Evolutionary conservation across 1,139 yeast genomes (phyloP).

Genomic region (Starmera stellimalicola): DNA sequence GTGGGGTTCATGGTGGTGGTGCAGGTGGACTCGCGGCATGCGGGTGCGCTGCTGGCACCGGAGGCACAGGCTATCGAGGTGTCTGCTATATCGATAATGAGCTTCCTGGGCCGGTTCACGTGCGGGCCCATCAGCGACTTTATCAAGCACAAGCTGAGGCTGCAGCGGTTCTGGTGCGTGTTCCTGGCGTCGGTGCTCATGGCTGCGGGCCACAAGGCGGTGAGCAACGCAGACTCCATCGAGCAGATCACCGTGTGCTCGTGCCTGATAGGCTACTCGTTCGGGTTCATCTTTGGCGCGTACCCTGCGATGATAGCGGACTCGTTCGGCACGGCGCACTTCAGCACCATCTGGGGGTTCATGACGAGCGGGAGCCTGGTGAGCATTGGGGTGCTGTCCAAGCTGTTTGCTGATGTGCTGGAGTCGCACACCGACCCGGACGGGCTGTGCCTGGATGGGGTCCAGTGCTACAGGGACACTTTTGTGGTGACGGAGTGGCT

Average conservation of each 20-base stretch:
- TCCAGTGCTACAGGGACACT: conserved; percentile 8
- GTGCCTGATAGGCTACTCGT: conserved; percentile 55
- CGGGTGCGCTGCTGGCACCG: conserved; percentile 37
- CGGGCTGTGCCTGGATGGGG: conserved; percentile 9
- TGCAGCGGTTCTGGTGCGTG: conserved; percentile 63
- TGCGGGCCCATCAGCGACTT: conserved; percentile 47
- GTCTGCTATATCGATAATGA: conserved; percentile 44
- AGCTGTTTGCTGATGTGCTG: conserved; percentile 29
- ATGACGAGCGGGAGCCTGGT: conserved; percentile 49
- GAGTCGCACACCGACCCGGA: conserved; percentile 18
- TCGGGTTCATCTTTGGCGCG: conserved; percentile 73
- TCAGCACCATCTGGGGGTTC: conserved; percentile 77
- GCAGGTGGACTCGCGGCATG: conserved; percentile 53
- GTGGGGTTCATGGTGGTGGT: conserved; percentile 51
- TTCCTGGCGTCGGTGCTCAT: conserved; percentile 40
- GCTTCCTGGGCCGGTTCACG: conserved; percentile 42
- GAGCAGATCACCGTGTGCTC: conserved; percentile 38
- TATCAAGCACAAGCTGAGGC: conserved; percentile 38
- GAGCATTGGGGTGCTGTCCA: conserved; percentile 18
- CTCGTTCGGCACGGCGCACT: conserved; percentile 59
- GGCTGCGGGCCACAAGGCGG: conserved; percentile 33
- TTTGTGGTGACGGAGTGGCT: conserved; percentile 8
- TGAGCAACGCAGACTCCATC: conserved; percentile 16
- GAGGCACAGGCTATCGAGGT: conserved; percentile 50
- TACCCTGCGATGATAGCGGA: conserved; percentile 77